Evolutionary conservation across 208 protist species (phyloP), one percentile per base, ranked within the genome.

Genomic region (Tritrichomonas foetus): DNA sequence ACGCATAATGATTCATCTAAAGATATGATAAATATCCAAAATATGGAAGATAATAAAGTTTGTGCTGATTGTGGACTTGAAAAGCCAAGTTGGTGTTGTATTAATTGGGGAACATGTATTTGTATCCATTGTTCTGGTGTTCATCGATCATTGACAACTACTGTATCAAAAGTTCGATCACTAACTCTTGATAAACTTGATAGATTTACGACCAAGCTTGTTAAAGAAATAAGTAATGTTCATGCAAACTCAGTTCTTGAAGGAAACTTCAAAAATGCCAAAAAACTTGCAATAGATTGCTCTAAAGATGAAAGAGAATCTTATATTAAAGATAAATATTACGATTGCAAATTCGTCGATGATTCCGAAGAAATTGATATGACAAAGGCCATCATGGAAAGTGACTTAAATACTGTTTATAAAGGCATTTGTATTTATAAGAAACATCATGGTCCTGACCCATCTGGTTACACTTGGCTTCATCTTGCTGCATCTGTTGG

Each of bases 71-170:
- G 89, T 44, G 89, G 89, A 22, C 14, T 33, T 0, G 11, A 33
- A 3, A 64, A 74, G 1, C 55, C 89, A 47, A 33, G 25, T 36
- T 93, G 89, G 89, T 93, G 89, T 64, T 93, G 55, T 33, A 93
- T 69, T 25, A 93, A 93, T 41, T 72, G 50, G 55, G 89, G 89
- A 69, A 69, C 44, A 9, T 93, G 50, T 64, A 93, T 93, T 72
- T 93, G 89, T 33, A 93, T 93, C 22, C 55, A 69, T 50, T 93
- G 89, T 64, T 93, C 89, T 3, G 89, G 89, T 39, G 14, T 93
- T 16, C 89, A 93, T 49, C 89, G 89, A 9, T 27, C 33, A 11
- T 33, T 93, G 5, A 69, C 55, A 30, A 36, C 57, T 8, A 11
- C 30, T 36, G 41, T 93, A 3, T 93, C 89, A 36, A 93, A 93